These are phyloP conservation scores for Eucalyptus albens DNA, from an alignment of 345 rosid species.

Conservation along the genomic window DNA sequence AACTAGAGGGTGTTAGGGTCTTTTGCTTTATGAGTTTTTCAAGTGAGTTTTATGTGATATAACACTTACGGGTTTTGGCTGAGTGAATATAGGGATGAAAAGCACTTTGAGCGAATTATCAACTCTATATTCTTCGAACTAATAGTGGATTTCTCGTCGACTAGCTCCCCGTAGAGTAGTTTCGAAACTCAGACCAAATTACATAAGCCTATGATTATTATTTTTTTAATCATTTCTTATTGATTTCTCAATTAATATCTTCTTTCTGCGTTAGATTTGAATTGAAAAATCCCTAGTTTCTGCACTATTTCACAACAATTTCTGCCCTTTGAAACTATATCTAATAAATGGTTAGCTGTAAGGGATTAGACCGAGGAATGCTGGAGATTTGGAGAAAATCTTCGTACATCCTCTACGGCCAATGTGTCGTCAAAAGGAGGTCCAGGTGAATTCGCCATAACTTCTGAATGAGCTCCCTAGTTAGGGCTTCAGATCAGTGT, in stretches of 20 bases:
- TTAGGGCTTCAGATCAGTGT: not conserved
- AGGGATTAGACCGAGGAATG: not conserved
- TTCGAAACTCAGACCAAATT: not conserved
- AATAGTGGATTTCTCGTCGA: accelerated
- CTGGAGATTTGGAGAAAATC: not conserved
- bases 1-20: not conserved
- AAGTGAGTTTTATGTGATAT: not conserved
- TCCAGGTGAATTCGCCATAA: not conserved
- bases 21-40: not conserved
- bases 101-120: not conserved
- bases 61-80: not conserved
- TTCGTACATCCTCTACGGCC: not conserved
- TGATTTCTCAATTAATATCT: not conserved
- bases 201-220: too few species aligned
- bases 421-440: not conserved
- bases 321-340: too few species aligned
- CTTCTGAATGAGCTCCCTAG: not conserved
- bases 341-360: not conserved
- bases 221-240: too few species aligned
- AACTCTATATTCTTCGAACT: too few species aligned
- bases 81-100: not conserved
- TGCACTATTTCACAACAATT: not conserved
- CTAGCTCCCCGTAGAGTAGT: not conserved
- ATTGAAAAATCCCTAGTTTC: not conserved
- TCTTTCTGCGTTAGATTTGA: not conserved